Conservation (phyloP, 768 basidiomycete species). For the Lentinula boryana region DNA sequence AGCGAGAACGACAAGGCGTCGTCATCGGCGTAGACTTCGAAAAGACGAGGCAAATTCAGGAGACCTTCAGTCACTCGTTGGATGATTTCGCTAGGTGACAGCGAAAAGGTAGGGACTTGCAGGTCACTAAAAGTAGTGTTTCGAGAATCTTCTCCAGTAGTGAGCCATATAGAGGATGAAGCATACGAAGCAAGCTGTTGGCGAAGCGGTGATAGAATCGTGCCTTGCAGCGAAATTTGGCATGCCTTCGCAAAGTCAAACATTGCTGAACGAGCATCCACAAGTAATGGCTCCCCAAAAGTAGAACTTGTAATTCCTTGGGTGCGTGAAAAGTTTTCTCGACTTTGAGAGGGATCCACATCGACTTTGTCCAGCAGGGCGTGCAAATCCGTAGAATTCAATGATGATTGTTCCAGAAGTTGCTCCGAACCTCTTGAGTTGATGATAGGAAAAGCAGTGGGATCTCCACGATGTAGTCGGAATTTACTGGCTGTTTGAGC, state of each 20-base stretch:
- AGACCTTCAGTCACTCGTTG: slow-evolving; percentile 92
- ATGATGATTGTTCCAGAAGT: slow-evolving; percentile 73
- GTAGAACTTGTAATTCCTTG: slow-evolving; percentile 15
- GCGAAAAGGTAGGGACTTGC: slow-evolving; percentile 84
- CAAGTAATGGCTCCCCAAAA: slow-evolving; percentile 39
- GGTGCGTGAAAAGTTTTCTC: slow-evolving; percentile 21
- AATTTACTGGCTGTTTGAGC: slow-evolving; percentile 56
- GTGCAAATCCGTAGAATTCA: slow-evolving; percentile 79
- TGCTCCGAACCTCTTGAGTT: slow-evolving; percentile 64
- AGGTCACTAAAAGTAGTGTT: slow-evolving; percentile 45
- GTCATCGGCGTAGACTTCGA: slow-evolving; percentile 92
- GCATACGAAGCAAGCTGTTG: slow-evolving; percentile 70
- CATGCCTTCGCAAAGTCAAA: slow-evolving; percentile 63
- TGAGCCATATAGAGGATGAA: slow-evolving; percentile 59
- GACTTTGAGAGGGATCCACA: slow-evolving; percentile 26
- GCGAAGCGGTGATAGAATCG: slow-evolving; percentile 79
- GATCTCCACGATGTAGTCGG: slow-evolving; percentile 48
- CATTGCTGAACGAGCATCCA: slow-evolving; percentile 48
- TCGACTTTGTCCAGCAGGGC: slow-evolving; percentile 51
- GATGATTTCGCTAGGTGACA: slow-evolving; percentile 85
- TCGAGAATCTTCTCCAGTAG: slow-evolving; percentile 40
- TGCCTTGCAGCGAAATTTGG: slow-evolving; percentile 73
- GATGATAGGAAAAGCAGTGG: slow-evolving; percentile 47
- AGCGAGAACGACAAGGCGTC: slow-evolving; percentile 87
- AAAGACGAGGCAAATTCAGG: slow-evolving; percentile 85